phyloP scores from a whole-genome alignment of 1,139 yeast species.

The Wickerhamomyces sp. region DNA sequence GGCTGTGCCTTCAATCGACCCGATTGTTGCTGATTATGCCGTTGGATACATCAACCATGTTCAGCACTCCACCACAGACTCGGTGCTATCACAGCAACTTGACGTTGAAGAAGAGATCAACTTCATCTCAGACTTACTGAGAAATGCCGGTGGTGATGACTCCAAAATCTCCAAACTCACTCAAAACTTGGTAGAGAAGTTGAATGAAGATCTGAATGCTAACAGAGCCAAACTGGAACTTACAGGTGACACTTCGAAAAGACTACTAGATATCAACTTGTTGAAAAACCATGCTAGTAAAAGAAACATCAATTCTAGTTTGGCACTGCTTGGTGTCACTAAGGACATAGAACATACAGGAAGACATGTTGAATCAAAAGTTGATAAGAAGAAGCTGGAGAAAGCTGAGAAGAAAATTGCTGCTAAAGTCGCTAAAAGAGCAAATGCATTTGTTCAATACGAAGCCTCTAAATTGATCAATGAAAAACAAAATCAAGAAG shows the following conservation, averaged over 20 bases:
- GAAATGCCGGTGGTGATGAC: slow-evolving; percentile 79
- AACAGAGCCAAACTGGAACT: slow-evolving; percentile 66
- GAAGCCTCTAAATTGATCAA: slow-evolving; percentile 87
- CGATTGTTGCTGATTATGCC: slow-evolving; percentile 88
- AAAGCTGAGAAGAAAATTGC: slow-evolving; percentile 97
- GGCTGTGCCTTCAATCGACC: slow-evolving; percentile 83
- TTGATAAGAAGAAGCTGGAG: slow-evolving; percentile 92
- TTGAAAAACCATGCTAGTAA: slow-evolving; percentile 54
- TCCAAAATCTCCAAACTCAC: slow-evolving; percentile 50
- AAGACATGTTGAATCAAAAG: slow-evolving; percentile 87
- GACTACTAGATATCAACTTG: slow-evolving; percentile 67
- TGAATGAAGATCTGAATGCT: slow-evolving; percentile 55
- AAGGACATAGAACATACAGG: slow-evolving; percentile 90
- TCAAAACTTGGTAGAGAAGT: slow-evolving; percentile 39
- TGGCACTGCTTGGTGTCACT: slow-evolving; percentile 69
- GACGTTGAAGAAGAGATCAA: slow-evolving; percentile 61
- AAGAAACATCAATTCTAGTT: slow-evolving; percentile 67
- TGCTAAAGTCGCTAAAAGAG: slow-evolving; percentile 91
- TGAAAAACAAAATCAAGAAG: slow-evolving; percentile 52
- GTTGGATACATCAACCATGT: slow-evolving; percentile 84
- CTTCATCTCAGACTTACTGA: slow-evolving; percentile 58
- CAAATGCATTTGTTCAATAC: slow-evolving; percentile 76
- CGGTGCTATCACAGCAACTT: slow-evolving; percentile 71
- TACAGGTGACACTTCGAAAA: slow-evolving; percentile 79
- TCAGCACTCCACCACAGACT: slow-evolving; percentile 69